Evolutionary conservation across 805 yeast species (phyloP).

Genomic region (Monosporozyma yasuniensis): DNA sequence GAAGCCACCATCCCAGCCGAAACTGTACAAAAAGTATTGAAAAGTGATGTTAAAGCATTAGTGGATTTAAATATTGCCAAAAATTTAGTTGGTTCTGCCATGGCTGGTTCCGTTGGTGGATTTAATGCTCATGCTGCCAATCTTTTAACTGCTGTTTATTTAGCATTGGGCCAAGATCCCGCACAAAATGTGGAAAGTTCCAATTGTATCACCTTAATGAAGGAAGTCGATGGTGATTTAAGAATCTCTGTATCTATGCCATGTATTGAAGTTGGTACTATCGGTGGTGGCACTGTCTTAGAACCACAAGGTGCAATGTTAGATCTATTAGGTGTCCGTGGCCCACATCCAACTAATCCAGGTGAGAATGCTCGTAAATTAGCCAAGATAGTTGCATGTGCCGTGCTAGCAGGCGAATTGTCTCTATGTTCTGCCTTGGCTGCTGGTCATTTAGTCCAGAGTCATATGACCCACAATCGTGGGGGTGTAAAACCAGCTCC

Average conservation of each 20-base stretch:
- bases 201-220: conserved; percentile 94
- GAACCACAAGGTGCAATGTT: conserved; percentile 97
- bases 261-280: conserved; percentile 96
- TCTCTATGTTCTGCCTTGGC: conserved; percentile 94
- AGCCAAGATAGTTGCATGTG: conserved; percentile 87
- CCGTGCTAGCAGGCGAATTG: conserved; percentile 92
- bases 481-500: conserved; percentile 30
- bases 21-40: conserved; percentile 71
- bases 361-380: conserved; percentile 92
- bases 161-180: conserved; percentile 99
- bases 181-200: conserved; percentile 98
- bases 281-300: conserved; percentile 97
- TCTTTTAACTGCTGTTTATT: conserved; percentile 83
- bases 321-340: conserved; percentile 87
- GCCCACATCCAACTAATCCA: conserved; percentile 89
- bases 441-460: conserved; percentile 95
- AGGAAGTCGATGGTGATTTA: conserved; percentile 74
- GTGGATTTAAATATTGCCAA: conserved; percentile 84
- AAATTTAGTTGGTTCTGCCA: conserved; percentile 91
- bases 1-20: conserved; percentile 85
- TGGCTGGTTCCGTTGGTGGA: conserved; percentile 98
- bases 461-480: conserved; percentile 95
- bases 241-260: conserved; percentile 98
- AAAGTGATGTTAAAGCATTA: conserved; percentile 85
- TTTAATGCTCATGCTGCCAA: conserved; percentile 98